These are phyloP conservation scores for Elsinoe necatrix DNA, from an alignment of 2,329 filamentous ascomycete genomes.

Conservation along the genomic window DNA sequence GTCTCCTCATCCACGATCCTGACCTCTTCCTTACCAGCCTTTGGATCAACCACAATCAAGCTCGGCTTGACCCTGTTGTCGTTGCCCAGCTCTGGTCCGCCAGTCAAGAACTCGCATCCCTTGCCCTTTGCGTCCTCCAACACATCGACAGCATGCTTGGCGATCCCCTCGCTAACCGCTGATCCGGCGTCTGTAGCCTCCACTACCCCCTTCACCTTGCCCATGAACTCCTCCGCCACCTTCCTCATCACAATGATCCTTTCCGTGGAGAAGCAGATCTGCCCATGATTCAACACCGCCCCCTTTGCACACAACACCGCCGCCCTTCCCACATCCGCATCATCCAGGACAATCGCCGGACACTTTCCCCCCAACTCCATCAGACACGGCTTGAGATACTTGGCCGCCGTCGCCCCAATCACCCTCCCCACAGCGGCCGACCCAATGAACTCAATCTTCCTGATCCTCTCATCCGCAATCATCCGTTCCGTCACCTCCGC, in stretches of 20 bases:
- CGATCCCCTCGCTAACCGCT: constrained; percentile 23
- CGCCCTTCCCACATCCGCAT: constrained; percentile 32
- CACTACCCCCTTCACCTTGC: constrained; percentile 36
- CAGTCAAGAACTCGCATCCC: constrained; percentile 22
- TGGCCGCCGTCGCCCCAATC: constrained; percentile 26
- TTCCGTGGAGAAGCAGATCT: constrained; percentile 69
- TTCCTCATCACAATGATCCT: constrained; percentile 55
- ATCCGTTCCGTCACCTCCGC: constrained; percentile 38
- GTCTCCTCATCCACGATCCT: constrained; percentile 62
- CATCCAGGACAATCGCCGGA: constrained; percentile 35
- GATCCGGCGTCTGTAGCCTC: constrained; percentile 21
- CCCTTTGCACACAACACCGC: constrained; percentile 15
- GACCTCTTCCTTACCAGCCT: constrained; percentile 46
- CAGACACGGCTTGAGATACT: constrained; percentile 35
- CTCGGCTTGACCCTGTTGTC: constrained; percentile 28
- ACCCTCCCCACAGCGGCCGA: constrained; percentile 23
- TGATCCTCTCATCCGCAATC: constrained; percentile 29
- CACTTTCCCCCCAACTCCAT: constrained; percentile 39
- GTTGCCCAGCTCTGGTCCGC: constrained; percentile 18
- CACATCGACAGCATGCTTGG: constrained; percentile 26
- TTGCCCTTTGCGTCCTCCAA: constrained; percentile 23
- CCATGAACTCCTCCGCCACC: constrained; percentile 46
- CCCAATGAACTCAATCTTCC: constrained; percentile 31
- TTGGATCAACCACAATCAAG: constrained; percentile 56
- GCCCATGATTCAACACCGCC: constrained; percentile 16